Conservation (phyloP, 306 rosid genomes). For the Dryas drummondii region DNA sequence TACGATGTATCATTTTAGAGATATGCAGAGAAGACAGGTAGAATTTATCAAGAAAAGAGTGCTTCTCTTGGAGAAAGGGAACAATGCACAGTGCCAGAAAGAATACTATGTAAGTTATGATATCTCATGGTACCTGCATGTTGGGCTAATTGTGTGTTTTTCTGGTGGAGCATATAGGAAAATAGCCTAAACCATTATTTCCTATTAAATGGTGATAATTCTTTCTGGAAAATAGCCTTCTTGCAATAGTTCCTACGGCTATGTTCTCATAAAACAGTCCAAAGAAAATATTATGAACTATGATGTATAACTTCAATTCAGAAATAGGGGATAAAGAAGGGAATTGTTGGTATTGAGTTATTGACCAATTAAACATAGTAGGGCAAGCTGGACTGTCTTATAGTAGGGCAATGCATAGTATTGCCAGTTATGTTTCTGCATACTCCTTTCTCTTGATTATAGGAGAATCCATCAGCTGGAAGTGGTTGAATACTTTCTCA, state of each 20-base stretch:
- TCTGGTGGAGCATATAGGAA: background rate
- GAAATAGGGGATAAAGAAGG: background rate
- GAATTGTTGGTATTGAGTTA: no score
- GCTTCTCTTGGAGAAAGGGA: slow-evolving; percentile 95
- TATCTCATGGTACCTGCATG: slow-evolving; percentile 12
- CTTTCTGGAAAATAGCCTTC: no score
- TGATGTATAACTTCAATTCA: background rate
- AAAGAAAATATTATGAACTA: background rate
- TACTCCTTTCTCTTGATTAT: no score
- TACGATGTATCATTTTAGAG: slow-evolving; percentile 67
- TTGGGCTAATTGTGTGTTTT: background rate
- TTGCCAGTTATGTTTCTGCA: no score
- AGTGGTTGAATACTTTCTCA: background rate
- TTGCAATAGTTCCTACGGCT: background rate
- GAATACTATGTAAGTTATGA: slow-evolving; percentile 75
- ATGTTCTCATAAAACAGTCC: background rate
- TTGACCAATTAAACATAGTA: no score
- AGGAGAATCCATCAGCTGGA: no score
- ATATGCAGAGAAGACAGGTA: slow-evolving; percentile 94
- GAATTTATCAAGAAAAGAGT: slow-evolving; percentile 95
- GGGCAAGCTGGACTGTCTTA: no score
- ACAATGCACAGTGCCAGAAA: slow-evolving; percentile 80
- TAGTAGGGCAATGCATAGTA: no score
- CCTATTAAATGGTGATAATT: background rate
- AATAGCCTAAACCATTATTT: background rate